Percentiles rank a stretch among this genome's conserved stretches.
Conservation (phyloP, 306 rosid species). For the Castanospermum australe region DNA sequence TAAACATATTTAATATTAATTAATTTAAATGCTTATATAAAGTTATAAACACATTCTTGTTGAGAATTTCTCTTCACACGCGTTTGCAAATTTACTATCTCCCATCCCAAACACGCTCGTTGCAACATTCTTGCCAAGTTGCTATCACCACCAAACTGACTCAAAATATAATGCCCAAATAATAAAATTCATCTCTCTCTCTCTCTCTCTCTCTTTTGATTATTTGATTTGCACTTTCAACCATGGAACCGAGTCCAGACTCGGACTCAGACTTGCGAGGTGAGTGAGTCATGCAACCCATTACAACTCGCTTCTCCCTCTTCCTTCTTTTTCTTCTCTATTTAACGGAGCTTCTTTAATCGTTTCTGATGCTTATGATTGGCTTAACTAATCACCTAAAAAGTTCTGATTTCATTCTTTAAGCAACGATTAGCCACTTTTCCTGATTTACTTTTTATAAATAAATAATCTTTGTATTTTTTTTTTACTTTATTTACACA, state of each 20-base stretch:
- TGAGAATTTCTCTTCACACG: too few relatives aligned
- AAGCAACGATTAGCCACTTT: constrained; percentile 20
- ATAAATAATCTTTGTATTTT: background rate
- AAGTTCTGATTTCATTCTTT: background rate
- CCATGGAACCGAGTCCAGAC: background rate
- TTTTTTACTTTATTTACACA: background rate
- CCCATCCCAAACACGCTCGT: too few relatives aligned
- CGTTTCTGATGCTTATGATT: background rate
- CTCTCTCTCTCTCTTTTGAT: background rate
- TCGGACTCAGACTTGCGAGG: background rate
- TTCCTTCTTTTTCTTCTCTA: background rate
- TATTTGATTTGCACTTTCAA: background rate
- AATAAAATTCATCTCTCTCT: background rate
- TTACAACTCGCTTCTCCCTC: background rate
- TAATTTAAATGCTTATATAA: too few relatives aligned
- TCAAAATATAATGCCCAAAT: background rate
- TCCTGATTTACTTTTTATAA: background rate
- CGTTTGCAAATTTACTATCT: too few relatives aligned
- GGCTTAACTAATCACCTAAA: background rate
- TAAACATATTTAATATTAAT: too few relatives aligned
- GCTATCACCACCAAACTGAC: background rate
- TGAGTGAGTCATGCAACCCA: background rate
- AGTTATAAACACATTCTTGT: too few relatives aligned
- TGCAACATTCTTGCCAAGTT: too few relatives aligned
- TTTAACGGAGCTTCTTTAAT: too few relatives aligned